Conservation (phyloP, 352 stramenopile species). For the Pythium diclinum region DNA sequence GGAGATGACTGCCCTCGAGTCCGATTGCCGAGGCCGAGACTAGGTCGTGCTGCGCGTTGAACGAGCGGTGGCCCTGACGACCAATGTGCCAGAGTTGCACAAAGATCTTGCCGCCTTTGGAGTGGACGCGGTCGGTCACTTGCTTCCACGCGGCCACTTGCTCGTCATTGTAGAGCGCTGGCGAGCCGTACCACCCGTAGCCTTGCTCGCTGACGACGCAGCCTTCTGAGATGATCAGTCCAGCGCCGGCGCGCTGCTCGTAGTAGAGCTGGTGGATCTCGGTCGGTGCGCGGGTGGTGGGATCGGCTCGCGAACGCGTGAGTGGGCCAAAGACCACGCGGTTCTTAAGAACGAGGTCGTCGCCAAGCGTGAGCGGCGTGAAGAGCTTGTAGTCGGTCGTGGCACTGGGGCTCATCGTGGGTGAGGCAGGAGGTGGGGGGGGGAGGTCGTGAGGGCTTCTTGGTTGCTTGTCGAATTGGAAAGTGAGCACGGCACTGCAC, state of each 20-base stretch:
- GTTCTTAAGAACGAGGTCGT: conserved; percentile 24
- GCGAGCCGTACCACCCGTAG: conserved; percentile 21
- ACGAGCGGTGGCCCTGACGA: too few relatives aligned
- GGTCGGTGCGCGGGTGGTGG: background rate
- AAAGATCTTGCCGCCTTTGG: conserved; percentile 25
- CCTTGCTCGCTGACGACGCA: conserved; percentile 8
- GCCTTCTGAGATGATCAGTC: conserved; percentile 35
- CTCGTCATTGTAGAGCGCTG: conserved; percentile 24
- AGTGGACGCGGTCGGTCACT: background rate
- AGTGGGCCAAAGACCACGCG: conserved; percentile 38
- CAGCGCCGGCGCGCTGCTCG: conserved; percentile 24
- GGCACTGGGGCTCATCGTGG: too few relatives aligned
- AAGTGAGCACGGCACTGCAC: too few relatives aligned
- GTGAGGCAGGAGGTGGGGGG: too few relatives aligned
- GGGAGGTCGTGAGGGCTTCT: too few relatives aligned
- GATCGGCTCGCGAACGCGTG: conserved; percentile 25
- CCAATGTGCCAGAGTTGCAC: conserved; percentile 72
- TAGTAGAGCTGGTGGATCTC: conserved; percentile 18
- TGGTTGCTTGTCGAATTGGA: too few relatives aligned
- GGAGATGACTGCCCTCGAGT: background rate
- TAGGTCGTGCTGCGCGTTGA: too few relatives aligned
- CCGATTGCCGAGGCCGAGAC: conserved; percentile 29
- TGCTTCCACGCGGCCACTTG: conserved; percentile 10
- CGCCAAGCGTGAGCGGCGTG: background rate
- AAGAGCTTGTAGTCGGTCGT: conserved; percentile 22